Conservation (phyloP, 768 basidiomycete species). For the Agaricus blazei region DNA sequence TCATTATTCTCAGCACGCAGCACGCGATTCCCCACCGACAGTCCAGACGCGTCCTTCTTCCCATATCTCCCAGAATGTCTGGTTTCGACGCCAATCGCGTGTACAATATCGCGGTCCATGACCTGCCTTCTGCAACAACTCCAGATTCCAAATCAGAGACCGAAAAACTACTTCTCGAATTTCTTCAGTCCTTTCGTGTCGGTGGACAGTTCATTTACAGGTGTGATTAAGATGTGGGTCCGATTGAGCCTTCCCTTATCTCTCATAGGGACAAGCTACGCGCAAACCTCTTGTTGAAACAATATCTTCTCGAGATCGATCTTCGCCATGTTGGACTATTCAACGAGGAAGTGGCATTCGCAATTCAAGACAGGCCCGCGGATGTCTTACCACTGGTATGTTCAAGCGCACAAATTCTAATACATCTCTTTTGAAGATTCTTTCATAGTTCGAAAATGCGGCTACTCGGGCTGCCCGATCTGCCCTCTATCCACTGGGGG, state of each 20-base stretch:
- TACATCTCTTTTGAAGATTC: neutral
- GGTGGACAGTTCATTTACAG: slow-evolving; percentile 92
- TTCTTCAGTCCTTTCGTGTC: slow-evolving; percentile 83
- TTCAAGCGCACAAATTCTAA: slow-evolving; percentile 16
- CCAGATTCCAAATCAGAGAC: slow-evolving; percentile 77
- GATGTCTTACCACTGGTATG: slow-evolving; percentile 82
- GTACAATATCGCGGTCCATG: slow-evolving; percentile 77
- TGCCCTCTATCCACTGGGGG: slow-evolving; percentile 79
- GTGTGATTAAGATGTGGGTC: slow-evolving; percentile 31
- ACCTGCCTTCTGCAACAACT: slow-evolving; percentile 45
- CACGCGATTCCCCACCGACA: slow-evolving; percentile 5
- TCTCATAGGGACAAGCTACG: slow-evolving; percentile 72
- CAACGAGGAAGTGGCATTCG: slow-evolving; percentile 92
- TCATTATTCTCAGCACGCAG: slow-evolving; percentile 18
- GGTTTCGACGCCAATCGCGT: slow-evolving; percentile 82
- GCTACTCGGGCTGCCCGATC: slow-evolving; percentile 78
- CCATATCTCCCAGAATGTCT: slow-evolving; percentile 50
- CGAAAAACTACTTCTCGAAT: slow-evolving; percentile 77
- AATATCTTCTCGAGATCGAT: slow-evolving; percentile 84
- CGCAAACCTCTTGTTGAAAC: slow-evolving; percentile 84
- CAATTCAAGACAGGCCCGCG: slow-evolving; percentile 83
- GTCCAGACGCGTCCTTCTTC: slow-evolving; percentile 7
- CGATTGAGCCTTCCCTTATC: slow-evolving; percentile 15
- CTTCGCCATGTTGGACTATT: slow-evolving; percentile 73
- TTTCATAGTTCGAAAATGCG: slow-evolving; percentile 81